phyloP scores from a whole-genome alignment of 148 eudicot species.

The Cornus kousa region DNA sequence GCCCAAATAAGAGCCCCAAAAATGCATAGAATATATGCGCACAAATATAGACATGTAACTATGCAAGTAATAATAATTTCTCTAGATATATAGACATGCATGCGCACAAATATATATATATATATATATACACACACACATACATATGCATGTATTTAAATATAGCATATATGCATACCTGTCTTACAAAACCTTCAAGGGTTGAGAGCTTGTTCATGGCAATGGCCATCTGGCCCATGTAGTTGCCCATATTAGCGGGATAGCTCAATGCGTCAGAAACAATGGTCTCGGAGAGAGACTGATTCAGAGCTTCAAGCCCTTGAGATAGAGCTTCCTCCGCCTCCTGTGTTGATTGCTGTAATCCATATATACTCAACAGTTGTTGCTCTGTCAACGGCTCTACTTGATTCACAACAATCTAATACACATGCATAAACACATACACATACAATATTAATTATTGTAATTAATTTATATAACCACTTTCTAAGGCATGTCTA shows the following conservation, averaged over 20 bases:
- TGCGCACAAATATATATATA: too few relatives aligned
- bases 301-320: constrained; percentile 70
- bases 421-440: background rate
- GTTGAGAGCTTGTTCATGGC: constrained; percentile 87
- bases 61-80: too few relatives aligned
- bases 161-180: constrained; percentile 34
- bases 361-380: constrained; percentile 59
- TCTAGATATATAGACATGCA: too few relatives aligned
- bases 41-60: background rate
- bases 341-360: constrained; percentile 79
- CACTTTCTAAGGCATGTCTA: background rate
- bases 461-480: too few relatives aligned
- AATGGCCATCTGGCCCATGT: constrained; percentile 86
- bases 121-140: too few relatives aligned
- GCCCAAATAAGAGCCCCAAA: background rate
- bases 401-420: constrained; percentile 70
- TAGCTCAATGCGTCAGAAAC: constrained; percentile 53
- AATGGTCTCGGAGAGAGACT: constrained; percentile 63
- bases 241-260: constrained; percentile 64
- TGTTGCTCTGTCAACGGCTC: constrained; percentile 94
- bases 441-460: background rate
- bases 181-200: constrained; percentile 80
- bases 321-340: constrained; percentile 85
- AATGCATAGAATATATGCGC: too few relatives aligned
- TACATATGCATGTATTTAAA: background rate